Base-by-base conservation (phyloP, 2,329 filamentous ascomycete genomes). In the Leptographium wingfieldii region DNA sequence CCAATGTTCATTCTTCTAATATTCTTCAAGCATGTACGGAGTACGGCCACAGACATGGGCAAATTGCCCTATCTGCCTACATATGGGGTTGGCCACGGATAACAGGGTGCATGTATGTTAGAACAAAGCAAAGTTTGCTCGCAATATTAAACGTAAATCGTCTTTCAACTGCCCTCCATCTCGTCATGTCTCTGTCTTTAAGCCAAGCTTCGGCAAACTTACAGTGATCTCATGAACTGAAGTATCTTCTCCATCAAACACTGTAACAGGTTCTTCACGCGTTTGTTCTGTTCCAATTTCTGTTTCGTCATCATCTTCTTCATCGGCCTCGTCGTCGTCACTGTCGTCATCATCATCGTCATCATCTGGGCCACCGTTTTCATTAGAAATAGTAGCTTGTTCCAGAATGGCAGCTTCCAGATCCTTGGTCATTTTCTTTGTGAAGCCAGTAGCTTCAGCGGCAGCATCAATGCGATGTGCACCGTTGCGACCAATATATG, bases 381-480 rank as follows among this genome's bases (percentile, higher is more conserved):
- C 64, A 1, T 69, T 67, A 5, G 22, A 70, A 68, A 71, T 63
- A 49, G 77, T 75, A 58, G 85, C 82, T 69, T 91, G 87, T 75
- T 88, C 87, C 66, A 86, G 86, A 74, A 99, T 94, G 65, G 95
- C 96, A 11, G 83, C 81, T 69, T 96, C 94, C 19, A 99, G 76
- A 66, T 99, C 94, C 72, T 94, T 95, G 19, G 90, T 83, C 87
- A 96, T 96, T 75, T 96, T 97, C 77, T 87, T 95, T 25, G 90
- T 95, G 72, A 99, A 97, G 0, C 94, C 94, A 2, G 90, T 95
- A 0, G 94, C 94, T 69, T 95, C 88, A 1, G 95, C 91, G 38
- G 89, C 83, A 19, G 95, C 85, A 72, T 99, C 95, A 19, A 99
- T 73, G 65, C 94, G 81, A 63, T 77, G 84, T 0, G 77, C 79